Evolutionary conservation across 1,284 basidiomycete genomes (phyloP).

Genomic region (Bothia castanella): DNA sequence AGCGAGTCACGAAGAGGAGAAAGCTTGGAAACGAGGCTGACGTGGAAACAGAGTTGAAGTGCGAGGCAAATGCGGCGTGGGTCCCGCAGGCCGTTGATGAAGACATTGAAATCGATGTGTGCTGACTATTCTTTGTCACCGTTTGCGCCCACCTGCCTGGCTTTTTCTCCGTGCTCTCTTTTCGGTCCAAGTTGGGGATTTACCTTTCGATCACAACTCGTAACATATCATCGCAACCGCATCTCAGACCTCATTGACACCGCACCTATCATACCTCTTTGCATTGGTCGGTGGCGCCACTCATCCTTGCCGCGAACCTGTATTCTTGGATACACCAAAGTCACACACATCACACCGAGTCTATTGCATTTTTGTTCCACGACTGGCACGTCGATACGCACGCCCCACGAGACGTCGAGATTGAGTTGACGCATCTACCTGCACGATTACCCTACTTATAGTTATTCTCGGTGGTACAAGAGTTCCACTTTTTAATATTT

Average conservation of each 20-base stretch:
- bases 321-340: slow-evolving; percentile 23
- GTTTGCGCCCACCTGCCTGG: background rate
- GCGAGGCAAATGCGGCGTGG: background rate
- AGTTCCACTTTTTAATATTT: slow-evolving; percentile 19
- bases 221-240: slow-evolving; percentile 20
- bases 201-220: slow-evolving; percentile 2
- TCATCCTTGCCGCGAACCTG: slow-evolving; percentile 9
- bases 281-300: slow-evolving; percentile 14
- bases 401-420: background rate
- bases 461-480: slow-evolving; percentile 18
- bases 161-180: background rate
- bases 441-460: slow-evolving; percentile 24
- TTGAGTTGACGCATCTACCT: slow-evolving; percentile 3
- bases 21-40: slow-evolving; percentile 23
- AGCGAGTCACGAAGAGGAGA: slow-evolving; percentile 54
- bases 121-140: slow-evolving; percentile 13
- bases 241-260: slow-evolving; percentile 14
- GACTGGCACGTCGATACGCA: slow-evolving; percentile 6
- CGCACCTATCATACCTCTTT: slow-evolving; percentile 21
- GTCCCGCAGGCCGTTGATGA: slow-evolving; percentile 22
- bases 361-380: slow-evolving; percentile 3
- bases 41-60: background rate
- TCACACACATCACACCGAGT: background rate
- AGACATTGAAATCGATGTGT: slow-evolving; percentile 31
- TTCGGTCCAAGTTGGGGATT: background rate